These are phyloP conservation scores for Austroboletus festivus DNA, from an alignment of 768 basidiomycete genomes.

Conservation along the genomic window DNA sequence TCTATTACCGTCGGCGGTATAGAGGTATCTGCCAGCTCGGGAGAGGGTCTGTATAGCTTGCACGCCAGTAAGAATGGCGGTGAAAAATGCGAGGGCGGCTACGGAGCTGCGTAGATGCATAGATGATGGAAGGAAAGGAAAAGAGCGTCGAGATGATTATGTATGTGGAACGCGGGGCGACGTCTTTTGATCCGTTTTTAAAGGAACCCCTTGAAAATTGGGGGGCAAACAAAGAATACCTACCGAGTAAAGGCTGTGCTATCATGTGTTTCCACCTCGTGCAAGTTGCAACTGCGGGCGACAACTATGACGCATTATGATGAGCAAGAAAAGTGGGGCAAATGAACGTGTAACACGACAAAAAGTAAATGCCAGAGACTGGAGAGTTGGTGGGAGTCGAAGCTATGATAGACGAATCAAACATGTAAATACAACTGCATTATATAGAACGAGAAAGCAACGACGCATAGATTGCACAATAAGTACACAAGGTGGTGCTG, in stretches of 20 bases:
- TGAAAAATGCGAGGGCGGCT: constrained; percentile 35
- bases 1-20: constrained; percentile 65
- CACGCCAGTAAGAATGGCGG: constrained; percentile 46
- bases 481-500: constrained; percentile 39
- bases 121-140: constrained; percentile 3
- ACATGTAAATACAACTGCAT: no score
- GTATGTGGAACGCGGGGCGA: neutral
- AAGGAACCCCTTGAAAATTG: no score
- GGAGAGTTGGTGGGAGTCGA: no score
- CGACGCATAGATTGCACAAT: constrained; percentile 37
- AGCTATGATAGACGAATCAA: no score
- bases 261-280: no score
- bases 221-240: no score
- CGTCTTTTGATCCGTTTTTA: constrained; percentile 7
- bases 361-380: no score
- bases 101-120: constrained; percentile 30
- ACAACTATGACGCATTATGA: no score
- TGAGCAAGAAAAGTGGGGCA: no score
- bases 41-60: constrained; percentile 68
- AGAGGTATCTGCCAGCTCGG: constrained; percentile 77
- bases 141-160: neutral
- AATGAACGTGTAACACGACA: no score
- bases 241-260: no score
- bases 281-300: no score
- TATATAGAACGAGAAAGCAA: constrained; percentile 30